A percentile compares a stretch with the other conserved stretches of the same genome.
These are phyloP conservation scores for Annulohypoxylon bovei DNA, from an alignment of 495 filamentous ascomycete species.

Conservation along the genomic window DNA sequence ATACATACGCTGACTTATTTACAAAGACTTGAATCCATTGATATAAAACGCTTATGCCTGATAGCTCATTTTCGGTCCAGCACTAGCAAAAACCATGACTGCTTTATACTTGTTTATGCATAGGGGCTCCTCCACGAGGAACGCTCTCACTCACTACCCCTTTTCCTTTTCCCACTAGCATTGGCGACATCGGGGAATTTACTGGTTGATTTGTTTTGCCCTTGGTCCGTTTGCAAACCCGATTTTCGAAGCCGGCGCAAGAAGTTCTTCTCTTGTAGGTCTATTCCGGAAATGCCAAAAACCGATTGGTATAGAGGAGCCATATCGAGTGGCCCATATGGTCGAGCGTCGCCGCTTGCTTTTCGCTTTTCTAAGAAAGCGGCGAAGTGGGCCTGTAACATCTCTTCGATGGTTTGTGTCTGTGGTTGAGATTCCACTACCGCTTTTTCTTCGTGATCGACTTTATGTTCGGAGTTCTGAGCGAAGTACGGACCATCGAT, in stretches of 20 bases:
- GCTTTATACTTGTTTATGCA: too few relatives aligned
- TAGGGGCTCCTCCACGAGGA: too few relatives aligned
- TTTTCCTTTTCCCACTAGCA: too few relatives aligned
- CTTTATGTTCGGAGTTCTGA: not conserved
- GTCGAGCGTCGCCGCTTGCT: slow-evolving; percentile 45
- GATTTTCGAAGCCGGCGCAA: not conserved
- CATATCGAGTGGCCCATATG: slow-evolving; percentile 10
- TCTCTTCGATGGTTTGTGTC: slow-evolving; percentile 36
- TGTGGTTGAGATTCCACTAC: too few relatives aligned
- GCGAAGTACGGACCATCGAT: not conserved
- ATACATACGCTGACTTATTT: too few relatives aligned
- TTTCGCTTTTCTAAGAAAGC: slow-evolving; percentile 47
- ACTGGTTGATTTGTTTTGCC: too few relatives aligned
- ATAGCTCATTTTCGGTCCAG: too few relatives aligned
- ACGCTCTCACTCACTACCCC: too few relatives aligned
- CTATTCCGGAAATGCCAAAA: not conserved
- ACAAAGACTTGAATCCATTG: not conserved
- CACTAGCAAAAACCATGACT: too few relatives aligned
- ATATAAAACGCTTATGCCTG: not conserved
- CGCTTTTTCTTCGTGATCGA: too few relatives aligned
- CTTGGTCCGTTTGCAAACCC: too few relatives aligned
- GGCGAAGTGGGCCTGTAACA: slow-evolving; percentile 33
- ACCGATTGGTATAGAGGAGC: not conserved
- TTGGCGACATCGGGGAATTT: too few relatives aligned
- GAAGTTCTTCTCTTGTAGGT: not conserved